These are phyloP conservation scores for Phyllostachys edulis DNA, from an alignment of 176 grass and related monocot species.

Conservation along the genomic window DNA sequence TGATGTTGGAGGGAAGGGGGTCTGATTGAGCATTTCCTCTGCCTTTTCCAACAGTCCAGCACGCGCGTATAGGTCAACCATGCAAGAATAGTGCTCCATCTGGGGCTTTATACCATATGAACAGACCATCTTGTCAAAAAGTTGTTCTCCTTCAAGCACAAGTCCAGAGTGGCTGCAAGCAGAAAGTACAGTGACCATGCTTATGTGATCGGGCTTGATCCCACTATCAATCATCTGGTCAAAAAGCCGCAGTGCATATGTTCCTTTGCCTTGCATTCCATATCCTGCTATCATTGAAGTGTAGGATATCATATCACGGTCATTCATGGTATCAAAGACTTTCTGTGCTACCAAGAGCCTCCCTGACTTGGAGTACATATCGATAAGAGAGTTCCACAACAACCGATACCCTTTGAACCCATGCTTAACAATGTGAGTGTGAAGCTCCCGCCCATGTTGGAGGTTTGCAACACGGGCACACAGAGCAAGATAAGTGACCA, in stretches of 20 bases:
- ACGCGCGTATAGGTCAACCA: conserved; percentile 59
- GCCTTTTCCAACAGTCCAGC: conserved; percentile 60
- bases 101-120: conserved; percentile 52
- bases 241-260: conserved; percentile 43
- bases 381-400: conserved; percentile 69
- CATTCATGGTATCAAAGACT: conserved; percentile 59
- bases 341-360: conserved; percentile 44
- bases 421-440: conserved; percentile 58
- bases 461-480: conserved; percentile 65
- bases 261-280: conserved; percentile 63
- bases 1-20: conserved; percentile 45
- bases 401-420: conserved; percentile 48
- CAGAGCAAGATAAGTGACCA: conserved; percentile 65
- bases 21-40: conserved; percentile 45
- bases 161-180: conserved; percentile 71
- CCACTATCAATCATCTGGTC: conserved; percentile 51
- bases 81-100: conserved; percentile 63
- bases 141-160: conserved; percentile 52
- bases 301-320: conserved; percentile 58
- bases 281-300: conserved; percentile 68
- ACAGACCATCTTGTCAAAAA: conserved; percentile 54
- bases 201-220: conserved; percentile 54
- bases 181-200: conserved; percentile 65
- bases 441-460: conserved; percentile 62
- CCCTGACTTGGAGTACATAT: conserved; percentile 71